Conservation (phyloP, 176 grass and related monocot species). For the Lolium rigidum region DNA sequence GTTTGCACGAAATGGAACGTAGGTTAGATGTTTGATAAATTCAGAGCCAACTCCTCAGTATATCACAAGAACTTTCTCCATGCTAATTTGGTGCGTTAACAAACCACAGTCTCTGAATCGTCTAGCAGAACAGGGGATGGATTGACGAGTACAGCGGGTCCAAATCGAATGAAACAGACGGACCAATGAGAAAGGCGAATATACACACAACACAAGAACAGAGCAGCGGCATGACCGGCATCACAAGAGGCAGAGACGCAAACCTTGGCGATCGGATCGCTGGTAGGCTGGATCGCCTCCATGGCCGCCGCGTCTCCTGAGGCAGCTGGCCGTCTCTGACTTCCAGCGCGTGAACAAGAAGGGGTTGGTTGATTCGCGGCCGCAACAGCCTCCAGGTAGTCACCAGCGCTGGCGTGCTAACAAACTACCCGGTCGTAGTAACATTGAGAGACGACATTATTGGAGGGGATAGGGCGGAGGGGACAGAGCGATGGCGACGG, state of each 20-base stretch:
- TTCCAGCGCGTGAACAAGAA: not conserved
- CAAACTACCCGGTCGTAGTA: no score
- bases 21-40: not conserved
- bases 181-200: not conserved
- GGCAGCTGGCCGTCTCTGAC: not conserved
- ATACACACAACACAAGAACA: not conserved
- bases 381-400: constrained; percentile 1
- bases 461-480: not conserved
- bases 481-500: constrained; percentile 35
- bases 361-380: not conserved
- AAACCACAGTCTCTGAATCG: not conserved
- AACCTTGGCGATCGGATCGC: constrained; percentile 16
- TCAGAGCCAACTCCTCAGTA: not conserved
- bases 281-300: constrained; percentile 41
- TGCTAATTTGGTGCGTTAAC: no score
- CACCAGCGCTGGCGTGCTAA: not conserved
- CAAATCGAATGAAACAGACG: not conserved
- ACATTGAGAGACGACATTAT: no score
- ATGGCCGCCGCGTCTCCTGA: constrained; percentile 25
- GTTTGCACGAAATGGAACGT: not conserved
- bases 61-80: no score
- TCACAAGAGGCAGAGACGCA: not conserved
- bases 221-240: not conserved
- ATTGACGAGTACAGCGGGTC: not conserved
- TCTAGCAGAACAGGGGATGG: not conserved